Evolutionary conservation across 1,139 yeast genomes (phyloP).

Genomic region (Candida buenavistaensis): DNA sequence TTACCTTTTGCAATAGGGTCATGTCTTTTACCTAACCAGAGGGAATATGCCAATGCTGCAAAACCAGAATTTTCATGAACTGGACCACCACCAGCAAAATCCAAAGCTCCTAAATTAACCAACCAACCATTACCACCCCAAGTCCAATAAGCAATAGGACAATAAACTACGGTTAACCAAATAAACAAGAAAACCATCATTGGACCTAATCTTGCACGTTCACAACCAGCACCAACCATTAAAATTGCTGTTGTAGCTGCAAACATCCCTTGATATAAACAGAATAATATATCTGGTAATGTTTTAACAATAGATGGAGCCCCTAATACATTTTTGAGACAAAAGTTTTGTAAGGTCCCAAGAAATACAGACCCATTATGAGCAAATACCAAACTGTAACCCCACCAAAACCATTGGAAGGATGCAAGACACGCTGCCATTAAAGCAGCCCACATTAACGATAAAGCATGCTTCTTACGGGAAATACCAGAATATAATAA

Average conservation of each 20-base stretch:
- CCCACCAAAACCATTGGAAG: conserved; percentile 98
- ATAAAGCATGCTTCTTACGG: conserved; percentile 88
- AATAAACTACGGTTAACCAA: conserved; percentile 96
- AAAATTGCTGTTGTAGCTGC: conserved; percentile 89
- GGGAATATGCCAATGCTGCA: conserved; percentile 91
- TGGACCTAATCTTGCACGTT: conserved; percentile 94
- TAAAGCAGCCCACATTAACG: conserved; percentile 90
- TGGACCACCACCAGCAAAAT: conserved; percentile 98
- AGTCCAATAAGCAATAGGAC: conserved; percentile 95
- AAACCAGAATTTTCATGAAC: conserved; percentile 95
- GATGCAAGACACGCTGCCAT: conserved; percentile 80
- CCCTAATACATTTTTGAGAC: conserved; percentile 77
- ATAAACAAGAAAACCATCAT: conserved; percentile 91
- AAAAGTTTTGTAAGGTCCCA: conserved; percentile 80
- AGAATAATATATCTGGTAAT: conserved; percentile 84
- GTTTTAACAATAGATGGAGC: conserved; percentile 68
- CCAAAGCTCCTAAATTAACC: conserved; percentile 75
- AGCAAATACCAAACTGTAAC: conserved; percentile 84
- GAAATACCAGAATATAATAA: conserved; percentile 86
- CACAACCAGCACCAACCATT: conserved; percentile 97
- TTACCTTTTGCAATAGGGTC: conserved; percentile 71
- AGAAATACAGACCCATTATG: conserved; percentile 68
- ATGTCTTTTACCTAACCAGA: conserved; percentile 86
- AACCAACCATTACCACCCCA: conserved; percentile 96
- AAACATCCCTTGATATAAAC: conserved; percentile 94